Base-by-base conservation (phyloP, 345 rosid genomes). In the Camelina neglecta region DNA sequence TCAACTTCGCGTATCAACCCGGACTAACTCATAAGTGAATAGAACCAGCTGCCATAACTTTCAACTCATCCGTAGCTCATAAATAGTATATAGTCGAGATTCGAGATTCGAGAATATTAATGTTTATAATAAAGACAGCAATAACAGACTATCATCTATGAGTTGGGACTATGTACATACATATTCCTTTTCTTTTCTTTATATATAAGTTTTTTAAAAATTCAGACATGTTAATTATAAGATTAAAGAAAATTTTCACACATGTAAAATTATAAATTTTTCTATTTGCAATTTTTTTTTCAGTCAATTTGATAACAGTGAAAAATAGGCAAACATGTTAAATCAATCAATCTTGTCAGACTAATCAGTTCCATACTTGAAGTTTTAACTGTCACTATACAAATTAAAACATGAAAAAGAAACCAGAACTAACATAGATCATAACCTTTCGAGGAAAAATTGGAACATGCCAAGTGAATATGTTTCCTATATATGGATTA, bases 401-500 rank as follows among this genome's bases (percentile, higher is more conserved):
- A 62, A 13, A 23, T 62, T 62, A 42, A 62, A 62, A 42, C 35
- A 41, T 23, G 67, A 61, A 65, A 47, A 49, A 3, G 58, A 48
- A 16, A 49, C 16, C 10, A 67, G 11, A 67, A 67, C 29, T 31
- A 18, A 67, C 35, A 31, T 13, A 24, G 13, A 15, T 26, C 13
- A 44, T 4, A 8, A 63, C 13, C 67, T 63, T 13, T 63, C 20
- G 3, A 13, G 53, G 24, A 63, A 44, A 63, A 8, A 23, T 44
- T 26, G 38, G 9, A 50, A 39, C 44, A 68, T 23, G 72, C 21
- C 72, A 39, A 68, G 15, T 36, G 50, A 68, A 53, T 68, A 26
- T 53, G 61, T 44, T 50, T 68, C n/a, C 72, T 9, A 54, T 68
- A 35, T 53, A 68, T 68, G 49, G 35, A 21, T 54, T 23, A 53